These are phyloP conservation scores for Croton setiger DNA, from an alignment of 441 rosid genomes.

Conservation along the genomic window DNA sequence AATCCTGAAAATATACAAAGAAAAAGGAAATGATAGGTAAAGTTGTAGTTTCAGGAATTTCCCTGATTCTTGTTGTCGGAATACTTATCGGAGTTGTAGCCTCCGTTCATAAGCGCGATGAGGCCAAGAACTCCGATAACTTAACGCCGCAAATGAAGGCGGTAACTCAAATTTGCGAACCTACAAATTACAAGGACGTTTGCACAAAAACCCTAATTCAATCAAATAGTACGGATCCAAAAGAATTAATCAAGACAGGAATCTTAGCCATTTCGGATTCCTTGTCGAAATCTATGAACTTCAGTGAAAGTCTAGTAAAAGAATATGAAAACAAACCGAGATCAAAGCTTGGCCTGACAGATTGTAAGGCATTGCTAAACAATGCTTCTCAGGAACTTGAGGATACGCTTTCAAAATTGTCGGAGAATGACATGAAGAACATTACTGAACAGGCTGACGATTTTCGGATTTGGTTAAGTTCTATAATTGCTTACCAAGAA, in stretches of 20 bases:
- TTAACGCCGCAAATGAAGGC: constrained; percentile 56
- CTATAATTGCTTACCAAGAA: constrained; percentile 56
- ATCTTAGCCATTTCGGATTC: constrained; percentile 38
- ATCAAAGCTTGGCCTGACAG: constrained; percentile 51
- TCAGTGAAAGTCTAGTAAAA: constrained; percentile 8
- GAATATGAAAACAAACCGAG: constrained; percentile 16
- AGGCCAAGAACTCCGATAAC: not conserved
- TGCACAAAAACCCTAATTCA: constrained; percentile 55
- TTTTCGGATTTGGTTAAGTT: constrained; percentile 57
- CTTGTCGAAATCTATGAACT: constrained; percentile 34
- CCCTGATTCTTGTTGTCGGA: constrained; percentile 60
- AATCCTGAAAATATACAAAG: not conserved
- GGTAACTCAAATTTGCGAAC: constrained; percentile 49
- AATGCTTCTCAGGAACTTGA: constrained; percentile 50
- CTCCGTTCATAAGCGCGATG: constrained; percentile 22
- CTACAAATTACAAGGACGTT: constrained; percentile 53
- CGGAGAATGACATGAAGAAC: constrained; percentile 29
- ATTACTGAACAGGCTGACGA: constrained; percentile 38
- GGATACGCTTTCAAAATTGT: constrained; percentile 32
- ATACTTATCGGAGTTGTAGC: constrained; percentile 53
- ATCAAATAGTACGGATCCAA: constrained; percentile 53
- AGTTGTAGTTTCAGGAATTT: constrained; percentile 48
- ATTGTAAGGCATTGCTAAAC: constrained; percentile 52
- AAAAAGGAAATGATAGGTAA: constrained; percentile 38
- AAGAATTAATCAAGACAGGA: constrained; percentile 48